Conservation (phyloP, 805 yeast genomes). For the Blastobotrys chiropterorum region DNA sequence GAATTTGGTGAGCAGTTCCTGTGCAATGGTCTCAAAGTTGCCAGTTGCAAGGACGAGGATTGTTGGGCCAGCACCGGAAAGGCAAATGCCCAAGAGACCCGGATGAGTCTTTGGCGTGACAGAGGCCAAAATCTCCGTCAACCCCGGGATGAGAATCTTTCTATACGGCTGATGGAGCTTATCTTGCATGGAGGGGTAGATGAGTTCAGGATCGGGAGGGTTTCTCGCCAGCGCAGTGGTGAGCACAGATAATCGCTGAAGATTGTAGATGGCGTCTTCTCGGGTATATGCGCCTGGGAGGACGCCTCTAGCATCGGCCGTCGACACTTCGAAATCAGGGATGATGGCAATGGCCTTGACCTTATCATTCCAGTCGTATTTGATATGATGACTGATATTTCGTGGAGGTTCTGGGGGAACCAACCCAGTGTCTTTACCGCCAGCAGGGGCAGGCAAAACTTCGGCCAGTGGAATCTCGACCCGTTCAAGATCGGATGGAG, state of each 20-base stretch:
- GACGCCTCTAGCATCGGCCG: slow-evolving; percentile 86
- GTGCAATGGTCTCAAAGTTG: slow-evolving; percentile 78
- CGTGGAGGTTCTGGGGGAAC: slow-evolving; percentile 79
- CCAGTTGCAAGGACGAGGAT: slow-evolving; percentile 88
- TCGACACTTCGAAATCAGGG: slow-evolving; percentile 90
- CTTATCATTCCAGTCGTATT: slow-evolving; percentile 73
- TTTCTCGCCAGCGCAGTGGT: slow-evolving; percentile 86
- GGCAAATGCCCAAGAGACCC: slow-evolving; percentile 87
- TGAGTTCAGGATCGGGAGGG: slow-evolving; percentile 74
- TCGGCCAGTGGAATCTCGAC: slow-evolving; percentile 81
- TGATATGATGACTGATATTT: slow-evolving; percentile 81
- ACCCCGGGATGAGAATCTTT: slow-evolving; percentile 84
- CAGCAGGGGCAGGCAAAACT: slow-evolving; percentile 73
- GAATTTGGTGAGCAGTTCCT: slow-evolving; percentile 65
- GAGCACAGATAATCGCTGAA: slow-evolving; percentile 87
- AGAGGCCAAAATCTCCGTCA: slow-evolving; percentile 67
- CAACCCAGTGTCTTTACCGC: slow-evolving; percentile 61
- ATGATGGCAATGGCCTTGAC: slow-evolving; percentile 87
- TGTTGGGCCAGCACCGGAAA: slow-evolving; percentile 98
- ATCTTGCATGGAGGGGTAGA: slow-evolving; percentile 95
- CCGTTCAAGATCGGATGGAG: slow-evolving; percentile 61
- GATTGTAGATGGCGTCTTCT: slow-evolving; percentile 81
- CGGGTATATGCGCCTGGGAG: slow-evolving; percentile 74
- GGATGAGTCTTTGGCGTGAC: slow-evolving; percentile 78
- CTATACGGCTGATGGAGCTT: slow-evolving; percentile 97